Base-by-base conservation (phyloP, 768 basidiomycete genomes). In the Suillus clintonianus region DNA sequence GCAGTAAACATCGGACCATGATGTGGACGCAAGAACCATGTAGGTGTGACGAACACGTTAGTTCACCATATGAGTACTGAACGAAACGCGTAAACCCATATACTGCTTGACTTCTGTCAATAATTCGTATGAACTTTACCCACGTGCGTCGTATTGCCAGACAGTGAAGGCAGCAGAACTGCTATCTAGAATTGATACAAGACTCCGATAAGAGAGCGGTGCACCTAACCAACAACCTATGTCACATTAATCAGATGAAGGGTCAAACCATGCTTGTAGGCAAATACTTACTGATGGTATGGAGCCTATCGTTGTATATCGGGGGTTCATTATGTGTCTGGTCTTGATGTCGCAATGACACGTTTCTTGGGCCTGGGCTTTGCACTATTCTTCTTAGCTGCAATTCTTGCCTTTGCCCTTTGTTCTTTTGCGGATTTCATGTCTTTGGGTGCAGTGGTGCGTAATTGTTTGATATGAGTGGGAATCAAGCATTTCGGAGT, bases 381-480 rank as follows among this genome's bases (percentile, higher is more conserved):
- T n/a, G 11, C 19, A n/a, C 30, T 13, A 34, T n/a, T 71, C 39
- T 66, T 69, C 68, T 81, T 90, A 1, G 86, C 85, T 39, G 77
- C 81, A 15, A 76, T 74, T 64, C 81, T 86, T 22, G 82, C 86
- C 69, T 79, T 77, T 42, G 74, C 71, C 62, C 92, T 82, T 59
- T 77, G 71, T 62, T 86, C 82, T 70, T 89, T 93, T 37, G 87
- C 86, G 37, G 77, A 81, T 70, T 84, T 90, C 84, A 93, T 90
- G 69, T 95, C 90, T 69, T 85, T 88, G 2, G 94, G 94, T 4
- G 88, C 86, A 34, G 88, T 86, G 3, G 94, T 95, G 19, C 83
- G 83, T 24, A 94, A 72, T 67, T 53, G 51, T 70, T 95, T 96
- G 67, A 94, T 82, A 70, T 93, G 89, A 0, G 93, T 93, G 2